Percentiles rank a stretch among this genome's conserved stretches.
Evolutionary conservation across 805 yeast species (phyloP).

Genomic region (Cyberlindnera maritima): DNA sequence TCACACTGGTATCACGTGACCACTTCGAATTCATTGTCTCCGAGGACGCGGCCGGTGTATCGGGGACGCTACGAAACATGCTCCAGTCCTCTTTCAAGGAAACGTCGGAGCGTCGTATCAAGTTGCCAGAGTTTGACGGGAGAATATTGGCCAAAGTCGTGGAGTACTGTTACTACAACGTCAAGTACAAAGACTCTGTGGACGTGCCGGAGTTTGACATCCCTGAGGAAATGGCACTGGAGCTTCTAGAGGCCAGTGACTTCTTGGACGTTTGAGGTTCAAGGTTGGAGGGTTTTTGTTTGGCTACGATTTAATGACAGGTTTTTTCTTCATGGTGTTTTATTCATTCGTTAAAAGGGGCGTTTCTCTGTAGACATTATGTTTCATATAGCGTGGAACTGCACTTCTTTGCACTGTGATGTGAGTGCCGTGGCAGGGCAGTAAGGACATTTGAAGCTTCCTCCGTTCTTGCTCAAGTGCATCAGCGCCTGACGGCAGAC

Average conservation of each 20-base stretch:
- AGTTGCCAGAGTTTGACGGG: conserved; percentile 63
- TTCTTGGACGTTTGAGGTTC: conserved; percentile 63
- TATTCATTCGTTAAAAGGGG: background rate
- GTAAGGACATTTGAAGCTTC: conserved; percentile 67
- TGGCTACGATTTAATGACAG: background rate
- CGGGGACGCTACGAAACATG: conserved; percentile 63
- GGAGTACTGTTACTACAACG: conserved; percentile 78
- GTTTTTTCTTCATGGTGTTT: no score
- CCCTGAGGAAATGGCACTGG: conserved; percentile 93
- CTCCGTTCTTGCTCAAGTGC: conserved; percentile 41
- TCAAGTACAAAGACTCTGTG: conserved; percentile 55
- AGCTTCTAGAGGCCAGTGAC: conserved; percentile 89
- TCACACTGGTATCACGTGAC: conserved; percentile 74
- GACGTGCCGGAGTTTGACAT: conserved; percentile 83
- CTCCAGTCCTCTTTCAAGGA: conserved; percentile 55
- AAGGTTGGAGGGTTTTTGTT: no score
- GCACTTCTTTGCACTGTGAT: conserved; percentile 42
- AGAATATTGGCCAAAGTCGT: conserved; percentile 73
- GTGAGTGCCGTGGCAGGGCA: conserved; percentile 52
- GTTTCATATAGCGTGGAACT: conserved; percentile 30
- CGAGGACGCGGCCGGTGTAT: conserved; percentile 73
- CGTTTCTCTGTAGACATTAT: background rate
- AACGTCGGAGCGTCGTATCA: conserved; percentile 53
- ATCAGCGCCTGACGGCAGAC: conserved; percentile 52
- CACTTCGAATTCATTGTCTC: conserved; percentile 58